Base-by-base conservation (phyloP, 2,329 filamentous ascomycete species). In the Alternaria gaisen region DNA sequence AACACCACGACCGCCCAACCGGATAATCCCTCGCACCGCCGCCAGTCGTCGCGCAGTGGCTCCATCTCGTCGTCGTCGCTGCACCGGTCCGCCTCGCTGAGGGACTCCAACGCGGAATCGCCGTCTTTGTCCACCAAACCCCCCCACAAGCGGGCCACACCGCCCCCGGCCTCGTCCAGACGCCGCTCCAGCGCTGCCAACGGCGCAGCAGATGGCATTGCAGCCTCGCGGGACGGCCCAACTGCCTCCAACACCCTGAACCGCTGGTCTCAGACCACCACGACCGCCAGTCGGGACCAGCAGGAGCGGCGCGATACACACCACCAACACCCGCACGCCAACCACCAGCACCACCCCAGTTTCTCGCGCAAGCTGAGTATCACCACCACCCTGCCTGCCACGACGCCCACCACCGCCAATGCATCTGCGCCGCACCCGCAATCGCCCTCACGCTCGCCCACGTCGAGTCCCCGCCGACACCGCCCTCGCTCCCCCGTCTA, bases 251-350 rank as follows among this genome's bases (percentile, higher is more conserved):
- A 79, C 40, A 85, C 83, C 60, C 76, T 86, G 54, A 85, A 87
- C 70, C 83, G 85, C 64, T 87, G 85, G 85, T 87, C 86, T 36
- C 85, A 87, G 65, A 80, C 3, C 28, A 77, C 47, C 72, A 74
- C n/a, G 81, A 80, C 55, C 0, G 28, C 28, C 28, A 30, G 28
- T 47, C 72, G 74, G n/a, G 81, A 80, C 56, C 66, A 61, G 51
- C 64, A 78, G 67, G 55, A 62, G 24, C 65, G 63, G 79, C 58
- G 77, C 75, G 68, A 73, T 75, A 62, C 77, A 69, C 70, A 76
- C 69, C 65, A 72, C 73, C 30, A 74, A 75, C 38, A 69, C 80
- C 50, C 24, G 28, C 28, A 30, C 28, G 28, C 28, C 28, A 30
- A 65, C 50, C 65, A 77, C 69, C 57, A 63, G 24, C 65, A 64